These are phyloP conservation scores for Beauveria rudraprayagi DNA, from an alignment of 2,329 filamentous ascomycete genomes.

Conservation along the genomic window DNA sequence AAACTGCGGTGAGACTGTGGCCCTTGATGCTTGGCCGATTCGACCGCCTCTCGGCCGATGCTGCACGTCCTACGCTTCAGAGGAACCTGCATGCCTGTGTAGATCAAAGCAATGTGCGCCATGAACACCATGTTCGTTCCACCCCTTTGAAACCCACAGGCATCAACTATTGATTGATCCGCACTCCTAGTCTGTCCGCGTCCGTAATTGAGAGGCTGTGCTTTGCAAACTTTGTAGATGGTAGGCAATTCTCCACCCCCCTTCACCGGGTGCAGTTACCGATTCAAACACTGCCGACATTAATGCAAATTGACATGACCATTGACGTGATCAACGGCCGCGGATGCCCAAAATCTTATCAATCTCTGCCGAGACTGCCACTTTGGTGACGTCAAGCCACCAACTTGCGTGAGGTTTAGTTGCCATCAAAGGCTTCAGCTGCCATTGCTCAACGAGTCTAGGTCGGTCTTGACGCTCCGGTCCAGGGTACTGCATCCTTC, in stretches of 20 bases:
- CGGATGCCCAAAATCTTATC: background rate
- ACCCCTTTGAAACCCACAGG: too few relatives aligned
- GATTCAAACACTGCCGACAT: background rate
- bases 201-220: background rate
- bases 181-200: too few relatives aligned
- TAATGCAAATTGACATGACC: background rate
- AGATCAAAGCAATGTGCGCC: background rate
- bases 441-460: background rate
- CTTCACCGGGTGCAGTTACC: conserved; percentile 5
- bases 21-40: background rate
- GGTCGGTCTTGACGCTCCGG: background rate
- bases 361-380: background rate
- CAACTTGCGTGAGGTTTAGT: background rate
- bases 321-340: background rate
- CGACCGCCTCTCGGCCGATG: background rate
- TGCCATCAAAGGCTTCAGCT: background rate
- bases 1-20: too few relatives aligned
- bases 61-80: too few relatives aligned
- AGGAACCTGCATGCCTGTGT: background rate
- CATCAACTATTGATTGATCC: too few relatives aligned
- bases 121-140: too few relatives aligned
- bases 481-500: conserved; percentile 1
- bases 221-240: background rate
- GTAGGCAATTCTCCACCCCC: background rate
- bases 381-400: background rate